Evolutionary conservation across 2,329 filamentous ascomycete genomes (phyloP), one percentile per base, ranked within the genome.

Genomic region (Cytospora paraplurivora): DNA sequence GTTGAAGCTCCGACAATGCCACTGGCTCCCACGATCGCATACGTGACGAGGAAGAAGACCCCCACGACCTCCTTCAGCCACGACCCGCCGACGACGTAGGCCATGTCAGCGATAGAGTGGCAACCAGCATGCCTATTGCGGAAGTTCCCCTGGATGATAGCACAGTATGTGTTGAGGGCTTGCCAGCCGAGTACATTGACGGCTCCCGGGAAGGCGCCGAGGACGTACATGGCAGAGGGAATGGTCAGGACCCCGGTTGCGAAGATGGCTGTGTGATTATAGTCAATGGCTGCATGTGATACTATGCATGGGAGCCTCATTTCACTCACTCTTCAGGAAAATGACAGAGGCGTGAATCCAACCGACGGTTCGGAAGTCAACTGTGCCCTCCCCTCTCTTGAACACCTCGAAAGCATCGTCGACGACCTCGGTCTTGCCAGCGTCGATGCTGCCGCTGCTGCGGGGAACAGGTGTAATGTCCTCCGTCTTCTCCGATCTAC

Each of bases 281-380:
- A 47, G 58, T 32, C n/a, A 32, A 12, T 17, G 12, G 6, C 13
- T 50, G n/a, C n/a, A n/a, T n/a, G n/a, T n/a, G 27, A 6, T n/a
- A 44, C 37, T n/a, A 2, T 12, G 13, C 15, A 1, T n/a, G n/a
- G 10, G 10, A n/a, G 19, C 1, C 33, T 50, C 33, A 27, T 17
- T n/a, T 10, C 19, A 38, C 41, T 34, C n/a, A 47, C 56, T 44
- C 72, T 84, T 85, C 21, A 83, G 70, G 62, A 85, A 83, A 66
- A 85, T 83, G 32, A 83, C 75, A 3, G 80, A 73, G 2, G 82
- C 80, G 21, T 78, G 76, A 17, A 78, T 75, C 82, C 82, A 85
- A 62, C 76, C 76, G 17, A 85, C 82, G 1, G 81, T 83, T 21
- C 82, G 76, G 66, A 85, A 85, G 56, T 85, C 75, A 51, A 84